phyloP scores from a whole-genome alignment of 2,329 filamentous ascomycete species.

The Diaporthe batatas region DNA sequence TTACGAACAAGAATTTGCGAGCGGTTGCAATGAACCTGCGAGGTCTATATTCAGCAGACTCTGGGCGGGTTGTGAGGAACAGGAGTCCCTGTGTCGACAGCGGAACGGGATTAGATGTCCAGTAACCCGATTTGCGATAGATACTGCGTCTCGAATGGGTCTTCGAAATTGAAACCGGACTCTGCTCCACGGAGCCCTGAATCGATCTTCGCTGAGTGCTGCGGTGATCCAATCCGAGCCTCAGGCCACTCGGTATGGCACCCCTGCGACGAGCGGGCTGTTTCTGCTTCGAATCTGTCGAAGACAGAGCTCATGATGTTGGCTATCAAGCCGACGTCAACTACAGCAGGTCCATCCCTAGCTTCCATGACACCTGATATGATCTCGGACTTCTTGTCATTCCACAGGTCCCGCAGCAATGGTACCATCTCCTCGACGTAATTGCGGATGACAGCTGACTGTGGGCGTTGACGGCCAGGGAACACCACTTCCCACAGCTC shows the following conservation, averaged over 20 bases:
- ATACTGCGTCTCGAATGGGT: no score
- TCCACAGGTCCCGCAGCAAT: not conserved
- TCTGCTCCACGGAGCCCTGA: not conserved
- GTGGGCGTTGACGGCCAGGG: not conserved
- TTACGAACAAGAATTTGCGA: no score
- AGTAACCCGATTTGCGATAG: no score
- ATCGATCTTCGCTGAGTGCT: no score
- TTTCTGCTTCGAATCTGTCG: not conserved
- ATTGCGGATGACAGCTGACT: not conserved
- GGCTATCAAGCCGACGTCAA: not conserved
- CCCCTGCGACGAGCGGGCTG: not conserved
- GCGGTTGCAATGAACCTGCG: no score
- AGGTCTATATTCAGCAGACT: no score
- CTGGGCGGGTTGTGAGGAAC: no score
- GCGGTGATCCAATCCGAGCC: no score
- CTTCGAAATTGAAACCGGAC: no score
- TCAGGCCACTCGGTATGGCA: not conserved
- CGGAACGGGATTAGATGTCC: no score
- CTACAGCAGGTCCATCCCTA: fast-evolving
- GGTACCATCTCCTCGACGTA: slow-evolving; percentile 17
- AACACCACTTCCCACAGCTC: slow-evolving; percentile 22
- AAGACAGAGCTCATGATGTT: slow-evolving; percentile 3
- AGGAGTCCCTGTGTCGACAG: no score
- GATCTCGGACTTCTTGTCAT: not conserved
- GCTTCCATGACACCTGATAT: not conserved